Percentiles rank a stretch among this genome's conserved stretches.
Conservation (phyloP, 169 alveolate species). For the Plasmodium reichenowi region DNA sequence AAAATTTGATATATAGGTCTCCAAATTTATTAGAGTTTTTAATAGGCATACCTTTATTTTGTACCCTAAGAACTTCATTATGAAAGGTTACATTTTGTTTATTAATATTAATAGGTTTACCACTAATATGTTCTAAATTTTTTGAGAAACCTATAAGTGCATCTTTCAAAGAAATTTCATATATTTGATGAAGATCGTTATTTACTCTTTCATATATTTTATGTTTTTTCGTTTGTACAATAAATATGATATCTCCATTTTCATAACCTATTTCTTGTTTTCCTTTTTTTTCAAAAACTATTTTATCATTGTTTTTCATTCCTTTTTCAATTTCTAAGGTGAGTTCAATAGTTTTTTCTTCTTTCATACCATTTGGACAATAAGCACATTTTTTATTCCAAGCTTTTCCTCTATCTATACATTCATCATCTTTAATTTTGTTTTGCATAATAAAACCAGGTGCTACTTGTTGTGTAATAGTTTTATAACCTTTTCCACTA, state of each 20-base stretch:
- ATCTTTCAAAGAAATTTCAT: slow-evolving; percentile 86
- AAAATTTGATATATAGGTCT: slow-evolving; percentile 83
- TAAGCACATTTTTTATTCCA: slow-evolving; percentile 85
- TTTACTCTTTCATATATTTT: slow-evolving; percentile 84
- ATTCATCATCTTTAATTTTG: slow-evolving; percentile 87
- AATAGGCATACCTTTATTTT: slow-evolving; percentile 87
- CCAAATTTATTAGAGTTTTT: slow-evolving; percentile 81
- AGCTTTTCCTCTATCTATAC: slow-evolving; percentile 88
- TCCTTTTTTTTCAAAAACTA: slow-evolving; percentile 88
- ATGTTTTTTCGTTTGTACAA: slow-evolving; percentile 82
- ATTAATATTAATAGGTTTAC: slow-evolving; percentile 78
- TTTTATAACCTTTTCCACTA: slow-evolving; percentile 85
- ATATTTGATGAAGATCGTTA: slow-evolving; percentile 83
- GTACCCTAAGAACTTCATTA: slow-evolving; percentile 82
- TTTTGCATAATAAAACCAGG: slow-evolving; percentile 90
- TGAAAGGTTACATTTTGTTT: slow-evolving; percentile 87
- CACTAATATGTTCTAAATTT: slow-evolving; percentile 85
- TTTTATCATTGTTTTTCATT: slow-evolving; percentile 84
- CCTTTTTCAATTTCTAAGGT: slow-evolving; percentile 80
- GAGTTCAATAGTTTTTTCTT: slow-evolving; percentile 78
- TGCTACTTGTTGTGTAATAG: slow-evolving; percentile 88
- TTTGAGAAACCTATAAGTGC: slow-evolving; percentile 87
- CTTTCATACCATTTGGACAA: slow-evolving; percentile 74
- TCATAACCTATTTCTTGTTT: slow-evolving; percentile 86
- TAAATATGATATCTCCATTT: slow-evolving; percentile 86